Percentiles rank a stretch among this genome's conserved stretches.
phyloP scores from a whole-genome alignment of 2,329 filamentous ascomycete genomes.

The Talaromyces sp. region DNA sequence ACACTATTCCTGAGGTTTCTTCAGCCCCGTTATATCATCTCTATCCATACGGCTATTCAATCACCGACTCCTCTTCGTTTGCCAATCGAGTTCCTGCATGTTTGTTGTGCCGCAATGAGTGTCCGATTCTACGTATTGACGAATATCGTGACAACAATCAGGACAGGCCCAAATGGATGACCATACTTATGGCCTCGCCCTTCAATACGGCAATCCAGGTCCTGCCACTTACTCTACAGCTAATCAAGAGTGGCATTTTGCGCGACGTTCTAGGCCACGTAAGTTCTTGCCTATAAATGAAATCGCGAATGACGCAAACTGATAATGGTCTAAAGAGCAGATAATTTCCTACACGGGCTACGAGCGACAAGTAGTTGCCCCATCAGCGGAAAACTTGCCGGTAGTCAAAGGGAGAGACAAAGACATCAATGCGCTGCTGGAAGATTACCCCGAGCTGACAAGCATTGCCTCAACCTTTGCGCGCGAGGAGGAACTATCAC shows the following conservation, averaged over 20 bases:
- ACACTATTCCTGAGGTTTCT: background rate
- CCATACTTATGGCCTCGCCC: constrained; percentile 40
- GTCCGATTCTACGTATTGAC: background rate
- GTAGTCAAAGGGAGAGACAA: background rate
- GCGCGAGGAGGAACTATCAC: constrained; percentile 32
- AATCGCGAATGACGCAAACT: constrained; percentile 7
- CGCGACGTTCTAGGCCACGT: constrained; percentile 35
- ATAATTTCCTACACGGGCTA: constrained; percentile 30
- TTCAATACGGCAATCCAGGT: constrained; percentile 58
- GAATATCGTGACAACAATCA: constrained; percentile 7
- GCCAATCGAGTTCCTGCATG: background rate
- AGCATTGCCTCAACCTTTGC: constrained; percentile 30
- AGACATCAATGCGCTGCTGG: constrained; percentile 25
- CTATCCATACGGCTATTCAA: background rate
- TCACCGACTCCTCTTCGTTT: background rate
- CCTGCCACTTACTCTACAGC: constrained; percentile 49
- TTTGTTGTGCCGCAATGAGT: constrained; percentile 11
- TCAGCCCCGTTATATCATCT: background rate
- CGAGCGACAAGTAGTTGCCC: constrained; percentile 27
- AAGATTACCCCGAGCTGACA: constrained; percentile 35
- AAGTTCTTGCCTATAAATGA: constrained; percentile 7
- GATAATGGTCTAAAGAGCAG: constrained; percentile 10
- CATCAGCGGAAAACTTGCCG: constrained; percentile 20
- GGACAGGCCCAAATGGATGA: constrained; percentile 55
- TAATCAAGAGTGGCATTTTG: constrained; percentile 49